These are phyloP conservation scores for Cadophora luteo-olivacea DNA, from an alignment of 2,329 filamentous ascomycete genomes.

Conservation along the genomic window DNA sequence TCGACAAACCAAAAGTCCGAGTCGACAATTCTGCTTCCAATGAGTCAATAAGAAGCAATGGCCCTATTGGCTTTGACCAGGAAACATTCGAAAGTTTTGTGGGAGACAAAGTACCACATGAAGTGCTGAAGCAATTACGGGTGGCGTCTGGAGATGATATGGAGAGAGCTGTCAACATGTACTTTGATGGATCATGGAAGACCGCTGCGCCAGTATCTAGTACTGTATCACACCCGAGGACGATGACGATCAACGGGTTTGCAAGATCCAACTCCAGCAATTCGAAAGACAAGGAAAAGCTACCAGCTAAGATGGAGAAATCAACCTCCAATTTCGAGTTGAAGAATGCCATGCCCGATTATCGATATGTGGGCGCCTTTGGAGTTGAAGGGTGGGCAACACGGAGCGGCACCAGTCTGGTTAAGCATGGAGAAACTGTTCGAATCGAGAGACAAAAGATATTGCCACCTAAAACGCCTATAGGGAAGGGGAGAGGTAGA, in stretches of 20 bases:
- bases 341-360: conserved; percentile 51
- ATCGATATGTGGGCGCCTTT: conserved; percentile 88
- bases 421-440: conserved; percentile 84
- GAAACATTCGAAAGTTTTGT: conserved; percentile 65
- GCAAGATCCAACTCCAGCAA: conserved; percentile 31
- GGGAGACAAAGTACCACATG: conserved; percentile 59
- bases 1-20: neutral
- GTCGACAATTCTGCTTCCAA: conserved; percentile 12
- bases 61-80: conserved; percentile 55
- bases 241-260: conserved; percentile 39
- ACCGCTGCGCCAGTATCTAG: conserved; percentile 21
- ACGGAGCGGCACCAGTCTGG: conserved; percentile 74
- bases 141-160: conserved; percentile 62
- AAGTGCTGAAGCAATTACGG: conserved; percentile 58
- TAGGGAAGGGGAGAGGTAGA: conserved; percentile 52
- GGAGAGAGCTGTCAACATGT: conserved; percentile 71
- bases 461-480: conserved; percentile 59
- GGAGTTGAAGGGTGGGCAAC: conserved; percentile 93
- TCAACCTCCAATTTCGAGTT: conserved; percentile 10
- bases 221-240: conserved; percentile 23
- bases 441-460: conserved; percentile 86
- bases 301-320: conserved; percentile 40
- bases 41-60: conserved; percentile 31
- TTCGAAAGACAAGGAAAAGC: conserved; percentile 9
- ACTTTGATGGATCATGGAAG: conserved; percentile 73